A percentile compares a stretch with the other conserved stretches of the same genome.
Evolutionary conservation across 352 stramenopile genomes (phyloP).

Genomic region (Saprolegnia parasitica): DNA sequence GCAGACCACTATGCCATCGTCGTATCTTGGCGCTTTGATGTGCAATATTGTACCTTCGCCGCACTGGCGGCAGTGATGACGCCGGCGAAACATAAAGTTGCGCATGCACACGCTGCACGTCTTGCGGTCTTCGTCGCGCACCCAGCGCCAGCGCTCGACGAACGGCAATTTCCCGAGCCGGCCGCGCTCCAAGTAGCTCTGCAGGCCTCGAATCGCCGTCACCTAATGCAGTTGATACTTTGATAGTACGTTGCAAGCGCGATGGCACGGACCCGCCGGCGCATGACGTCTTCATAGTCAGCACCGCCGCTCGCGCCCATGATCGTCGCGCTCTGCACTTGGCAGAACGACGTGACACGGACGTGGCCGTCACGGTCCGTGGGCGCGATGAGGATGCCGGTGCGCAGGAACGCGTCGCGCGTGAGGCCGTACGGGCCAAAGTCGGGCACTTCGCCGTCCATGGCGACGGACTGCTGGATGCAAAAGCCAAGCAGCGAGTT

Average conservation of each 20-base stretch:
- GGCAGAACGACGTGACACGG: constrained; percentile 61
- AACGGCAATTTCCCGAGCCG: constrained; percentile 63
- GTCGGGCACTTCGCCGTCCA: constrained; percentile 54
- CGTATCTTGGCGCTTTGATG: too few relatives aligned
- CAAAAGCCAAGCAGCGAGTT: constrained; percentile 58
- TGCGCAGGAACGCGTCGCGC: constrained; percentile 47
- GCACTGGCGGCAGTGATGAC: constrained; percentile 67
- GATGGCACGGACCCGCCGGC: constrained; percentile 38
- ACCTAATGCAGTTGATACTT: constrained; percentile 3
- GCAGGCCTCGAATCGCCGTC: constrained; percentile 3
- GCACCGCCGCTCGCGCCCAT: constrained; percentile 31
- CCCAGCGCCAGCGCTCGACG: constrained; percentile 74
- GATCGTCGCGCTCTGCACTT: constrained; percentile 57
- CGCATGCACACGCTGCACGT: constrained; percentile 65
- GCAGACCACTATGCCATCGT: constrained; percentile 42
- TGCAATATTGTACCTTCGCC: constrained; percentile 35
- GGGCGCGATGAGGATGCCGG: constrained; percentile 62
- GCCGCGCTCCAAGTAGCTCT: constrained; percentile 44
- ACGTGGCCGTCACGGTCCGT: constrained; percentile 56
- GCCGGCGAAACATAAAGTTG: constrained; percentile 67
- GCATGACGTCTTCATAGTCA: constrained; percentile 59
- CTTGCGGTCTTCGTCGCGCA: constrained; percentile 64
- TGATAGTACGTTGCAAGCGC: too few relatives aligned
- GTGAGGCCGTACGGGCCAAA: constrained; percentile 58
- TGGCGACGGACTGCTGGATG: constrained; percentile 61